These are phyloP conservation scores for Kregervanrija pseudodelftensis DNA, from an alignment of 805 yeast genomes.

Conservation along the genomic window DNA sequence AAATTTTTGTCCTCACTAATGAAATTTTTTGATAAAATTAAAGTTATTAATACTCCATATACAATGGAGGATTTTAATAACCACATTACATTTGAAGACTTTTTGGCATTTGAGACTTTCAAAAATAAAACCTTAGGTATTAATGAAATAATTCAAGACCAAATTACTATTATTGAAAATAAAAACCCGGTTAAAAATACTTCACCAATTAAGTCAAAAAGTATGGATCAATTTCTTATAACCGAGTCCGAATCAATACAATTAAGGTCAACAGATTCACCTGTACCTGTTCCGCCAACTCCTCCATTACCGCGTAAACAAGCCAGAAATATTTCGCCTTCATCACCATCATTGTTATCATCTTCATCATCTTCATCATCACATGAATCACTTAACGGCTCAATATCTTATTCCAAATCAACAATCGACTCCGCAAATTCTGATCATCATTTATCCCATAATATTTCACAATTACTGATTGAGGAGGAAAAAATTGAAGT, in stretches of 20 bases:
- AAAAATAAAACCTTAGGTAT: constrained; percentile 10
- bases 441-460: too few species aligned
- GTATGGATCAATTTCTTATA: too few species aligned
- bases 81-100: constrained; percentile 20
- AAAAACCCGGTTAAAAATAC: background rate
- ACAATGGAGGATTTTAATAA: constrained; percentile 18
- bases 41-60: constrained; percentile 10
- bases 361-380: background rate
- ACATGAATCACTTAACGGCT: background rate
- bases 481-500: background rate
- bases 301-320: constrained; percentile 21
- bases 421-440: too few species aligned
- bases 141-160: constrained; percentile 3
- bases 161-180: background rate
- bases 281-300: constrained; percentile 8
- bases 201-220: constrained; percentile 6
- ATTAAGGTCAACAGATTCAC: too few species aligned
- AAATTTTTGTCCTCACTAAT: constrained; percentile 22
- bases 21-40: constrained; percentile 15
- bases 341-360: constrained; percentile 3
- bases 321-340: constrained; percentile 9
- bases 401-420: too few species aligned
- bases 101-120: constrained; percentile 19
- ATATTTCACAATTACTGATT: too few species aligned
- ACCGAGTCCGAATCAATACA: too few species aligned